Evolutionary conservation across 23 red algal species (phyloP).

Genomic region (Gracilaria caudata): DNA sequence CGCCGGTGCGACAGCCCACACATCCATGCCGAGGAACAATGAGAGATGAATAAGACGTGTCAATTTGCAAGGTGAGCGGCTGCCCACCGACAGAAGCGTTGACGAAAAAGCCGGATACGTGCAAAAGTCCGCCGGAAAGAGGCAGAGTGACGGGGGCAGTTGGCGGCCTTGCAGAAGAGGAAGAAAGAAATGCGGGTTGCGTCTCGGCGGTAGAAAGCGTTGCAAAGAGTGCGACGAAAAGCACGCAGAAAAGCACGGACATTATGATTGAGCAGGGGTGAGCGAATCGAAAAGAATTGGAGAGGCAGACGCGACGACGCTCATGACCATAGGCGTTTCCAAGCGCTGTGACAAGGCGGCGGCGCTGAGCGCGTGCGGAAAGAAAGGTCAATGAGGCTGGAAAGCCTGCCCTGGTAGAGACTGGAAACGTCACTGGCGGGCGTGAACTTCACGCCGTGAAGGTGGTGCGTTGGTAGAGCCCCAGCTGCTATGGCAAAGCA

Average conservation of each 20-base stretch:
- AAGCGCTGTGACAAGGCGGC: neutral
- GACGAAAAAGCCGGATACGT: constrained; percentile 60
- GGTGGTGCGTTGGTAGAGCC: neutral
- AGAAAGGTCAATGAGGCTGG: neutral
- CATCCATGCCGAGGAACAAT: constrained; percentile 55
- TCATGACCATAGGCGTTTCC: neutral
- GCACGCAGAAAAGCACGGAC: neutral
- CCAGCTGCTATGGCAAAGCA: too few relatives aligned
- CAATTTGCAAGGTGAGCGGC: constrained; percentile 59
- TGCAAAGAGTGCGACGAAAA: neutral
- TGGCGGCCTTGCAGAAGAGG: neutral
- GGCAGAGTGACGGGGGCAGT: constrained; percentile 9
- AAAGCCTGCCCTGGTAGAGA: too few relatives aligned
- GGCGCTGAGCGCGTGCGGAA: neutral
- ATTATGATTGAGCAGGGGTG: neutral
- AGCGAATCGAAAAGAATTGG: neutral
- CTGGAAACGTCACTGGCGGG: too few relatives aligned
- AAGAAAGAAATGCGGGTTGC: neutral
- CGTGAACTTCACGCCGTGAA: too few relatives aligned
- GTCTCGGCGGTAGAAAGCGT: neutral
- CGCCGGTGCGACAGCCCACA: constrained; percentile 51
- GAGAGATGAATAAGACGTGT: constrained; percentile 47
- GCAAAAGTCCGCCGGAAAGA: constrained; percentile 64
- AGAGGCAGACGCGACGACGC: neutral
- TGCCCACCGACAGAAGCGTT: constrained; percentile 58